Base-by-base conservation (phyloP, 768 basidiomycete genomes). In the Rhizopogon vulgaris region DNA sequence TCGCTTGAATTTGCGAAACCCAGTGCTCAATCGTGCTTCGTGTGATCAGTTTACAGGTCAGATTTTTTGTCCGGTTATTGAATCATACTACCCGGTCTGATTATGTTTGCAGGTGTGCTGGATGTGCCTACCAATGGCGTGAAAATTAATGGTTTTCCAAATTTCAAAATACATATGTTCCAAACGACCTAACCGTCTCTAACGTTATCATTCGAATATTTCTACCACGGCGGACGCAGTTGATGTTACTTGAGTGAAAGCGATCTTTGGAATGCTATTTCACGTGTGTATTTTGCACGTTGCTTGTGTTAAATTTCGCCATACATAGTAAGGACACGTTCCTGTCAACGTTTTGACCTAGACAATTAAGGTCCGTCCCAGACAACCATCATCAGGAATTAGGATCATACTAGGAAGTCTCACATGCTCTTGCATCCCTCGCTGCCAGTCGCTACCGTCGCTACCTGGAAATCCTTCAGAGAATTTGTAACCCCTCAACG, bases 51-150 rank as follows among this genome's bases (percentile, higher is more conserved):
- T 34, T 46, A 46, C 38, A 28, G 52, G 27, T 30, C 11, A 53
- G 37, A n/a, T 34, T 18, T 10, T 6, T 18, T 18, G n/a, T 51
- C 11, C 10, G 24, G 49, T 22, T 28, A 30, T 12, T 14, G 8
- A 6, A 25, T 34, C 28, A 28, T 28, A 30, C 34, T 41, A 52
- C 39, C 52, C 49, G 4, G 50, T 17, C 11, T 3, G 36, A 17
- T 41, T 38, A 17, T 37, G 24, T 38, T 22, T 57, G 15, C 56
- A 86, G 85, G 25, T 87, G 85, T 56, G 77, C 79, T n/a, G 66
- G 72, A 9, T 87, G 84, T 58, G 77, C 77, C 1, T 76, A 85
- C 57, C 79, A 81, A 60, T 87, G 85, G 85, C 76, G 84, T 54
- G 84, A 86, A 69, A 84, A 84, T 60, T 85, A 65, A 60, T 47